These are phyloP conservation scores for Phaeosphaeria sp. DNA, from an alignment of 2,329 filamentous ascomycete species.

Conservation along the genomic window DNA sequence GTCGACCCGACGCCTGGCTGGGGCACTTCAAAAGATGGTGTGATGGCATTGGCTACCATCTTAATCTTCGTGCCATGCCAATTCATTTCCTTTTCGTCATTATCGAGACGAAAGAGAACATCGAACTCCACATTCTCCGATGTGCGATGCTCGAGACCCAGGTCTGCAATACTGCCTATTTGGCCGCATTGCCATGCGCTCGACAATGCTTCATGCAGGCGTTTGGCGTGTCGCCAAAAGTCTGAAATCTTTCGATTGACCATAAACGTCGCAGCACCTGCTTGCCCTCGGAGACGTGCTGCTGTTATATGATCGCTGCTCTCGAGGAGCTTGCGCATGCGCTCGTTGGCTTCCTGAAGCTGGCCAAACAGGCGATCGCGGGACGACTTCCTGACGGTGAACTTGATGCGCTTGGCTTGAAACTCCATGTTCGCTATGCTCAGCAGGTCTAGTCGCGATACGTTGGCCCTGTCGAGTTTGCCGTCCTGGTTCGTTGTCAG, in stretches of 20 bases:
- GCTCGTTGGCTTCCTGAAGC: slow-evolving; percentile 17
- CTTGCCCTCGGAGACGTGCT: slow-evolving; percentile 4
- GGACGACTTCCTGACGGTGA: slow-evolving; percentile 11
- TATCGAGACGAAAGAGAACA: slow-evolving; percentile 10
- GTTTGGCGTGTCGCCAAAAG: slow-evolving; percentile 15
- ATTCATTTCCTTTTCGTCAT: background rate
- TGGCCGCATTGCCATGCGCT: slow-evolving; percentile 14
- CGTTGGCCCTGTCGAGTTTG: slow-evolving; percentile 9
- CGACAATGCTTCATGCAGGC: slow-evolving; percentile 14
- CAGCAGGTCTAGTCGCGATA: slow-evolving; percentile 7
- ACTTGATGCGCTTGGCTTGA: slow-evolving; percentile 16
- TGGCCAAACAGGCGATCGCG: slow-evolving; percentile 12
- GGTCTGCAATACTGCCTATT: slow-evolving; percentile 7
- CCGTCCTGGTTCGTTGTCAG: slow-evolving; percentile 1
- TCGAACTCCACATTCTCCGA: slow-evolving; percentile 15
- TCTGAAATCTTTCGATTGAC: slow-evolving; percentile 11
- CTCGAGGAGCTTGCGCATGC: slow-evolving; percentile 16
- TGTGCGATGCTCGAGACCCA: slow-evolving; percentile 12
- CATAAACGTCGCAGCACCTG: background rate
- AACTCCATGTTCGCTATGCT: slow-evolving; percentile 17
- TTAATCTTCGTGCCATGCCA: slow-evolving; percentile 17
- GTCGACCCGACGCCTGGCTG: background rate
- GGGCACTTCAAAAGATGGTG: background rate
- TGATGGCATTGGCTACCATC: slow-evolving; percentile 3
- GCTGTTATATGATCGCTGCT: slow-evolving; percentile 14